These are phyloP conservation scores for Panus rudis DNA, from an alignment of 768 basidiomycete genomes.

Conservation along the genomic window DNA sequence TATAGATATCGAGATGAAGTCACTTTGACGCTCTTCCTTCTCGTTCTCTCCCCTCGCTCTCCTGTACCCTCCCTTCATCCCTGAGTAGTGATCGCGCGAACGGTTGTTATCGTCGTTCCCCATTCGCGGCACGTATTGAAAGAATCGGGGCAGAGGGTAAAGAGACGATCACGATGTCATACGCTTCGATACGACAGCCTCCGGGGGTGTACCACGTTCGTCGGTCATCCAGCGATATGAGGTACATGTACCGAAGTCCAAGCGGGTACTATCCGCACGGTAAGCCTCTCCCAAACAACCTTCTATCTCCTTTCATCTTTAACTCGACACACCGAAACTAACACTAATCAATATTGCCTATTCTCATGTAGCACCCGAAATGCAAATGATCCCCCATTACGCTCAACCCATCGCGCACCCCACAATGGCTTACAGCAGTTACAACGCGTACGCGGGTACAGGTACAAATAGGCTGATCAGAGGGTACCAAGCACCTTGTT, in stretches of 20 bases:
- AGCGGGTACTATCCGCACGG: slow-evolving; percentile 18
- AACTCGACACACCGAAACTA: not conserved
- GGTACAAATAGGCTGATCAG: too few species aligned
- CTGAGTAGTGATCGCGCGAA: too few species aligned
- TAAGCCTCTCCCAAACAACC: too few species aligned
- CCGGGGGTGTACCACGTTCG: slow-evolving; percentile 16
- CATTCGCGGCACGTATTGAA: too few species aligned
- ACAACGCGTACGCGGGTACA: not conserved
- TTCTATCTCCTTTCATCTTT: slow-evolving; percentile 2
- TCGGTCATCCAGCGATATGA: slow-evolving; percentile 13
- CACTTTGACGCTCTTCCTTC: too few species aligned
- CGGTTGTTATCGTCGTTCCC: too few species aligned
- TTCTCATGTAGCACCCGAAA: slow-evolving; percentile 14
- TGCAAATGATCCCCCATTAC: slow-evolving; percentile 21
- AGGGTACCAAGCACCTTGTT: not conserved
- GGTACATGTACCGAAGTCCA: slow-evolving; percentile 15
- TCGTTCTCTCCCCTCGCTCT: too few species aligned
- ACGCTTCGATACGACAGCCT: too few species aligned
- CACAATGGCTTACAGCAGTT: slow-evolving; percentile 16
- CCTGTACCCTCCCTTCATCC: too few species aligned
- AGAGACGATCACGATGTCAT: too few species aligned
- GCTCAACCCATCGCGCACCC: slow-evolving; percentile 19
- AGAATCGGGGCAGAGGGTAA: too few species aligned
- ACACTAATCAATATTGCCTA: not conserved
- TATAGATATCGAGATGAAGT: too few species aligned